A percentile compares a stretch with the other conserved stretches of the same genome.
phyloP scores from a whole-genome alignment of 2,329 filamentous ascomycete genomes.

The Sarocladium strictum region DNA sequence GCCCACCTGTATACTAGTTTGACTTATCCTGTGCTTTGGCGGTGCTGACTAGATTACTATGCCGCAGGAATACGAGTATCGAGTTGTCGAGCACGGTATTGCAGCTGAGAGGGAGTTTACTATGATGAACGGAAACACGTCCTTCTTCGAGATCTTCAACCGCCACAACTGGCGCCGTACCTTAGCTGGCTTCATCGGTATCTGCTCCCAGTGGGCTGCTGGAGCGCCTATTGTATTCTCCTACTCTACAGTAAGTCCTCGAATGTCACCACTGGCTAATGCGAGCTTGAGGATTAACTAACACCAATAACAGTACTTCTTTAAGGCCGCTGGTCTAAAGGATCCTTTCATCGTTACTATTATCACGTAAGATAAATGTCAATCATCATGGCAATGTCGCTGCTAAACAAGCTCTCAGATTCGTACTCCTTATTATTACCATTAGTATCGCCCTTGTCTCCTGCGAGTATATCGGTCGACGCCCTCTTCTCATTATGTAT shows the following conservation, averaged over 20 bases:
- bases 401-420: no score
- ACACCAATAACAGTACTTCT: neutral
- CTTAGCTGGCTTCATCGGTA: neutral
- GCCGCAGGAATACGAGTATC: neutral
- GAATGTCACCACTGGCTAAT: no score
- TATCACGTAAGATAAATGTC: neutral
- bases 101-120: neutral
- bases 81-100: neutral
- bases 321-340: neutral
- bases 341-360: neutral
- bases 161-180: neutral
- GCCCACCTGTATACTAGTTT: no score
- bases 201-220: neutral
- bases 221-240: neutral
- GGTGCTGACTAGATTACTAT: no score
- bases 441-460: neutral
- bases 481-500: neutral
- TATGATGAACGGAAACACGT: neutral
- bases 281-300: neutral
- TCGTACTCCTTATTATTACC: neutral
- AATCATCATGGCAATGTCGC: neutral
- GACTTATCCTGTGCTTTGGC: no score
- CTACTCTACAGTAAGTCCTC: neutral
- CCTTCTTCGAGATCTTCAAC: neutral
- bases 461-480: neutral